These are phyloP conservation scores for Neofusicoccum umdonicola DNA, from an alignment of 2,329 filamentous ascomycete species.

Conservation along the genomic window DNA sequence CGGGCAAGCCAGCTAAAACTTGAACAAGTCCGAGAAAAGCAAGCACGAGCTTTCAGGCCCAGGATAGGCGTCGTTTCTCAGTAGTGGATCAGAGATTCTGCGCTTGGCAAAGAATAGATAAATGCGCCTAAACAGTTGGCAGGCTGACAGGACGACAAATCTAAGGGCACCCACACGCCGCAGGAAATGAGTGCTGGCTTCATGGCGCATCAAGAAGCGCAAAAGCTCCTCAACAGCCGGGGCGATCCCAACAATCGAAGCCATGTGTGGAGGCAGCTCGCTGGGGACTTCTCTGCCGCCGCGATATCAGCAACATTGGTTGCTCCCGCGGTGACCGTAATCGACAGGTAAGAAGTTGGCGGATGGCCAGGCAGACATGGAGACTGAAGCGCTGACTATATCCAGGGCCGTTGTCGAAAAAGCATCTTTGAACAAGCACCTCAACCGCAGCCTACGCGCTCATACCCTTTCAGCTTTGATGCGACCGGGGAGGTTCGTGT, in stretches of 20 bases:
- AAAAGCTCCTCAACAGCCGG: neutral
- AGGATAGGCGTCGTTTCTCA: too few species aligned
- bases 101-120: too few species aligned
- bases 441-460: conserved; percentile 21
- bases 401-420: conserved; percentile 28
- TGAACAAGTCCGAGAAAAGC: too few species aligned
- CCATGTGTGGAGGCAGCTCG: conserved; percentile 14
- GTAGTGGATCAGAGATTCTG: too few species aligned
- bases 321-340: conserved; percentile 27
- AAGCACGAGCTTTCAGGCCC: too few species aligned
- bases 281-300: conserved; percentile 27
- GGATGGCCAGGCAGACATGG: neutral
- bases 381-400: neutral
- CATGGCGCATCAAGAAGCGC: neutral
- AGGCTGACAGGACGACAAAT: too few species aligned
- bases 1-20: too few species aligned
- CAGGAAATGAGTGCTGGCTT: neutral
- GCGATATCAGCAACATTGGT: conserved; percentile 27
- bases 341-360: conserved; percentile 26
- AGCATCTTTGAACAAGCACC: conserved; percentile 22
- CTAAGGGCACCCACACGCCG: too few species aligned
- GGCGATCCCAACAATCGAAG: too few species aligned
- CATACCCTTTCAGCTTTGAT: conserved; percentile 25
- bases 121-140: too few species aligned
- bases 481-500: conserved; percentile 27